These are phyloP conservation scores for Mycena epipterygia DNA, from an alignment of 768 basidiomycete species.

Conservation along the genomic window DNA sequence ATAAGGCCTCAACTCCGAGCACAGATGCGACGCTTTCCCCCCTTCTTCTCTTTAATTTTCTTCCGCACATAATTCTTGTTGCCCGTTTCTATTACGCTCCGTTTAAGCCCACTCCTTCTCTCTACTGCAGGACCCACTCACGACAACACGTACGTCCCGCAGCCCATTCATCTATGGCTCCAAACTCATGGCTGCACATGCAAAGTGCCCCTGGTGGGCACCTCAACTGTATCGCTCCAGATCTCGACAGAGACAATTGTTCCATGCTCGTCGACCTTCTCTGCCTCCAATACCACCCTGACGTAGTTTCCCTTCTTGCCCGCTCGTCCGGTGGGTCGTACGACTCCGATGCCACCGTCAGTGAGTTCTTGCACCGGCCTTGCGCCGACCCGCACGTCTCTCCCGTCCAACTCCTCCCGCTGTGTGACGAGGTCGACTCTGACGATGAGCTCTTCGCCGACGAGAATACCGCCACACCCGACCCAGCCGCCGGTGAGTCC, in stretches of 20 bases:
- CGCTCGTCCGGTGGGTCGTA: not conserved
- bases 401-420: constrained; percentile 8
- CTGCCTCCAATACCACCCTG: not conserved
- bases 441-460: constrained; percentile 16
- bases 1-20: too few relatives aligned
- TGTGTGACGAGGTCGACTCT: constrained; percentile 18
- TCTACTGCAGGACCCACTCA: too few relatives aligned
- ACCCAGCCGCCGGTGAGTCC: too few relatives aligned
- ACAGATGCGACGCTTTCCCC: too few relatives aligned
- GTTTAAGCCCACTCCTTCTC: too few relatives aligned
- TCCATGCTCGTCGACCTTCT: not conserved
- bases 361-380: constrained; percentile 12
- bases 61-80: too few relatives aligned
- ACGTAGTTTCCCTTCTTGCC: too few relatives aligned
- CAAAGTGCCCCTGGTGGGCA: constrained; percentile 25
- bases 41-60: too few relatives aligned
- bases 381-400: constrained; percentile 12
- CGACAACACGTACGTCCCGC: too few relatives aligned
- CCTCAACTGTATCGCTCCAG: not conserved
- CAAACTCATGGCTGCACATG: not conserved
- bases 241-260: not conserved
- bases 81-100: too few relatives aligned
- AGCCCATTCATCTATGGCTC: too few relatives aligned
- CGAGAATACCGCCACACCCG: not conserved
- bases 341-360: not conserved